phyloP scores from a whole-genome alignment of 495 filamentous ascomycete species.

The Xylaria curta region DNA sequence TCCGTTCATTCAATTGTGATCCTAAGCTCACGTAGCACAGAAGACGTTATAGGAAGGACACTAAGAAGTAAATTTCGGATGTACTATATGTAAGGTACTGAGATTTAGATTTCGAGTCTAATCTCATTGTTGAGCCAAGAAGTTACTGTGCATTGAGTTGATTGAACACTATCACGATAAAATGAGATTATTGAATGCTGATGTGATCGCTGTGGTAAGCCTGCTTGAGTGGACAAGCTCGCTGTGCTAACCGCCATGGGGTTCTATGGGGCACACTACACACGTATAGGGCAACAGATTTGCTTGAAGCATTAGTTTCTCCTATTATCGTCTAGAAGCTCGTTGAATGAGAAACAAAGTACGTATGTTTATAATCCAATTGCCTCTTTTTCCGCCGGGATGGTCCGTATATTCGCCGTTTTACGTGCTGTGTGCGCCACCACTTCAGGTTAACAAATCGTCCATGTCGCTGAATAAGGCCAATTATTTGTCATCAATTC shows the following conservation, averaged over 20 bases:
- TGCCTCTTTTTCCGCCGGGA: neutral
- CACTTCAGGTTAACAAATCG: neutral
- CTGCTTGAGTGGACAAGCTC: neutral
- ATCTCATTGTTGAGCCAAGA: neutral
- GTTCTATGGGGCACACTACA: neutral
- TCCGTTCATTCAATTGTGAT: neutral
- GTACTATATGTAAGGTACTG: neutral
- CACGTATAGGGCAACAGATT: neutral
- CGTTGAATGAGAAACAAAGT: neutral
- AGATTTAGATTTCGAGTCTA: neutral
- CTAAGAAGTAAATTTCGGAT: neutral
- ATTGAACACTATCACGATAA: neutral
- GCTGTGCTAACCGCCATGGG: constrained; percentile 2
- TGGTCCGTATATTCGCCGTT: neutral
- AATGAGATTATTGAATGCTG: neutral
- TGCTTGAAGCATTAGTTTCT: neutral
- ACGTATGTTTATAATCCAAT: neutral
- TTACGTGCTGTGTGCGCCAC: neutral
- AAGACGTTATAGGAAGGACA: neutral
- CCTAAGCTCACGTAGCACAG: neutral
- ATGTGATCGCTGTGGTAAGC: neutral
- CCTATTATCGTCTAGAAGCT: neutral
- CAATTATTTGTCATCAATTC: constrained; percentile 1
- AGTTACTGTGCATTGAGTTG: neutral
- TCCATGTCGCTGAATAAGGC: constrained; percentile 5